Conservation (phyloP, 108 stramenopile genomes). For the Cyclostephanos invisitatus region DNA sequence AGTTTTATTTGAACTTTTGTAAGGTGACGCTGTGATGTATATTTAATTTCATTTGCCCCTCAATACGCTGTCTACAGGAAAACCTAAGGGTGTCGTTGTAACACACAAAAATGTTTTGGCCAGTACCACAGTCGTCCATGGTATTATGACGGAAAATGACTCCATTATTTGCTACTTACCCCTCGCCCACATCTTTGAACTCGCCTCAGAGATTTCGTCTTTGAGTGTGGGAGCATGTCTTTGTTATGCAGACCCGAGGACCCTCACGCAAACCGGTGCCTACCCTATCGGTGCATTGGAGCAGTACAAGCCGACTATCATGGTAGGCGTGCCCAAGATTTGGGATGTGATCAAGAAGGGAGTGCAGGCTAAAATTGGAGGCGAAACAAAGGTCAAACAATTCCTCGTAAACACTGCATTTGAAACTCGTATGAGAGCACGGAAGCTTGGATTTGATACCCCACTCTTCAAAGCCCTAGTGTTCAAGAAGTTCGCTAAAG, state of each 20-base stretch:
- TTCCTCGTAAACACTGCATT: conserved; percentile 75
- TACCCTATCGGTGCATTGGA: conserved; percentile 87
- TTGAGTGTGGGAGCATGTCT: conserved; percentile 63
- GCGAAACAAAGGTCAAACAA: conserved; percentile 63
- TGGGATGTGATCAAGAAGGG: conserved; percentile 96
- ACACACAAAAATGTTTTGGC: conserved; percentile 85
- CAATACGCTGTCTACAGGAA: conserved; percentile 65
- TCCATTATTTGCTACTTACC: conserved; percentile 74
- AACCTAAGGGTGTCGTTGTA: conserved; percentile 97
- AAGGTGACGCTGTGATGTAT: background rate
- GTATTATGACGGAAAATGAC: conserved; percentile 41
- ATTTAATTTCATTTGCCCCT: background rate
- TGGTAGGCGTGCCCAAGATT: conserved; percentile 92
- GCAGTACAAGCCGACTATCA: conserved; percentile 78
- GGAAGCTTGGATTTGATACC: conserved; percentile 78
- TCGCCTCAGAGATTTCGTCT: conserved; percentile 79
- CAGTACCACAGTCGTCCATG: conserved; percentile 24
- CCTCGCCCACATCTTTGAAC: conserved; percentile 89
- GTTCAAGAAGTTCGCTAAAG: conserved; percentile 87
- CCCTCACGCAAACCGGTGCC: conserved; percentile 76
- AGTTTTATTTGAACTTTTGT: conserved; percentile 24
- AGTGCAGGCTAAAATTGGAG: conserved; percentile 77
- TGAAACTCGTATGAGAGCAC: conserved; percentile 62
- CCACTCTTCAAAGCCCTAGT: conserved; percentile 87
- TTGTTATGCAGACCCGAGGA: conserved; percentile 87